A percentile compares a stretch with the other conserved stretches of the same genome.
Conservation (phyloP, 192 early-diverging fungal species). For the Coemansia reversa region DNA sequence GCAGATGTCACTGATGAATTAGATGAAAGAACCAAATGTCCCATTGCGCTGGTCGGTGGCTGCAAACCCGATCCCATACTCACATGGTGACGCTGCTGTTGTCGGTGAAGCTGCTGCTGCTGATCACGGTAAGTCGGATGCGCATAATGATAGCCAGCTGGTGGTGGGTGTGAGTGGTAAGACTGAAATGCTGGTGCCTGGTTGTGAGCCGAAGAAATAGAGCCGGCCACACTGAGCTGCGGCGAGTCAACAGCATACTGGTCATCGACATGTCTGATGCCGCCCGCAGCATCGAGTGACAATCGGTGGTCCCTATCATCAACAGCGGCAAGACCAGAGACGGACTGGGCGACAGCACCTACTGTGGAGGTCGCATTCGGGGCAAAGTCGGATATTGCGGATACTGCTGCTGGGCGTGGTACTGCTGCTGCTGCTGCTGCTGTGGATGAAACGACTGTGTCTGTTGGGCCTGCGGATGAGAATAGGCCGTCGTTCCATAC, state of each 20-base stretch:
- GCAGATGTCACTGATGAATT: not conserved
- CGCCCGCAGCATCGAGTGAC: not conserved
- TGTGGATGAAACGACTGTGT: constrained; percentile 18
- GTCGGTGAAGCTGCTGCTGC: constrained; percentile 18
- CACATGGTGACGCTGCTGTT: not conserved
- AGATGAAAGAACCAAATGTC: constrained; percentile 7
- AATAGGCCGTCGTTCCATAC: constrained; percentile 37
- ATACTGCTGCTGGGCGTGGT: constrained; percentile 41
- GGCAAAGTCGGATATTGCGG: constrained; percentile 48
- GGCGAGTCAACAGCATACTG: constrained; percentile 2
- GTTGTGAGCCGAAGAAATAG: not conserved
- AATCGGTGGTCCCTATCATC: no score
- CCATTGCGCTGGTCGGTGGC: constrained; percentile 1
- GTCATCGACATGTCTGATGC: not conserved
- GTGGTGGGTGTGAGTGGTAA: constrained; percentile 9
- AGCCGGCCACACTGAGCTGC: constrained; percentile 6
- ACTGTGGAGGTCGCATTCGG: constrained; percentile 51
- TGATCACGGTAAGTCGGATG: constrained; percentile 15
- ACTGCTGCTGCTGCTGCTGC: constrained; percentile 17
- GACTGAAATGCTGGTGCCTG: constrained; percentile 3
- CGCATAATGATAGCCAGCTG: constrained; percentile 9
- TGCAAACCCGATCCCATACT: not conserved
- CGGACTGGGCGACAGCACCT: constrained; percentile 7
- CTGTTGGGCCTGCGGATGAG: constrained; percentile 33
- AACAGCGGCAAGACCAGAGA: constrained; percentile 1